Base-by-base conservation (phyloP, 2,329 filamentous ascomycete species). In the Stagonosporopsis rhizophila region DNA sequence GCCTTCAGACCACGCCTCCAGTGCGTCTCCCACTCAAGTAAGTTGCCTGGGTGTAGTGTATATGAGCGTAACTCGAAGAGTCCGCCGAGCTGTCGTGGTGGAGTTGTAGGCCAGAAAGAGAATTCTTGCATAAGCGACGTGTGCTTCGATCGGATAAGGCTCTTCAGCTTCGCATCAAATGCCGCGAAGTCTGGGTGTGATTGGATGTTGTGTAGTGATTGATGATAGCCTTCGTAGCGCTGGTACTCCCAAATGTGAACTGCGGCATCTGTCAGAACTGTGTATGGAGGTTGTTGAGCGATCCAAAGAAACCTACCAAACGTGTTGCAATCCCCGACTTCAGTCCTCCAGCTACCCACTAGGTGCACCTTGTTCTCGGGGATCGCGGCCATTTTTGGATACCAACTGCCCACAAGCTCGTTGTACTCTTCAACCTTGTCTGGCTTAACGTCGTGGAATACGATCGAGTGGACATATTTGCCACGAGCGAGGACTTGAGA, bases 221-320 rank as follows among this genome's bases (percentile, higher is more conserved):
- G 87, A 78, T 99, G 95, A 78, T 98, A 98, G 59, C 95, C 95
- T 68, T 93, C 85, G 79, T 98, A 99, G 69, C 93, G 89, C 78
- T 98, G 93, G 78, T 99, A 99, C 78, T 99, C 95, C 95, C 95
- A 99, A 71, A 99, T 99, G 76, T 99, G 95, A 46, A 99, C 95
- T 98, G 68, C 48, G 19, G 12, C n/a, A 44, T 64, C 63, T 46
- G 47, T 62, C 6, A 66, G 50, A 25, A 27, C 30, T 49, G 28
- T 15, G 12, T 44, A 15, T 11, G 5, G 3, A 32, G 47, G 17
- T n/a, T 12, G 8, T 9, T 22, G 11, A 22, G 9, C 19, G 19
- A 23, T 17, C 25, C 17, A 9, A 25, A 15, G 38, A 17, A 41
- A 22, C 86, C 59, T 85, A 96, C 93, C 87, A 79, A 99, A 99